phyloP scores from a whole-genome alignment of 1,139 yeast species.

The Taphrina deformans region DNA sequence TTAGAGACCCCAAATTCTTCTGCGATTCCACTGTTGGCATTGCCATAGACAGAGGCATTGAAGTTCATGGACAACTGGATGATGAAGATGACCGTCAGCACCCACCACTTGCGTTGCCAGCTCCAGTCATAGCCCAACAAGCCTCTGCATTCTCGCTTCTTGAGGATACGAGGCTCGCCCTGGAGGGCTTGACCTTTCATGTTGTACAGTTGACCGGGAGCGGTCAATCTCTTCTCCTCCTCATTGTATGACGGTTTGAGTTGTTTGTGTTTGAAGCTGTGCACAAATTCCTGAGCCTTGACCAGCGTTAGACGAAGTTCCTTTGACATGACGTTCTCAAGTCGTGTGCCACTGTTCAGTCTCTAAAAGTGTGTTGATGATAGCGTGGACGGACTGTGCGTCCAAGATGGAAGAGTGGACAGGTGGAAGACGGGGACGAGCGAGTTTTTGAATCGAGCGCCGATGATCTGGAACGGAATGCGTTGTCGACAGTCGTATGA shows the following conservation, averaged over 20 bases:
- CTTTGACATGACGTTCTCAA: background rate
- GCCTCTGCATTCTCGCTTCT: constrained; percentile 47
- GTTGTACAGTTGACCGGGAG: constrained; percentile 3
- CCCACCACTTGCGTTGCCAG: constrained; percentile 46
- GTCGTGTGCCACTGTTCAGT: background rate
- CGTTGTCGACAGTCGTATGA: background rate
- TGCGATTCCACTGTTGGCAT: constrained; percentile 44
- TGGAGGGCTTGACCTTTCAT: constrained; percentile 1
- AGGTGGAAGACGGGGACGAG: background rate
- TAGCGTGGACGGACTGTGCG: background rate
- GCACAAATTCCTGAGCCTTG: constrained; percentile 3
- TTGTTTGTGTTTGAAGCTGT: constrained; percentile 8
- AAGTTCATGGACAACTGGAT: constrained; percentile 51
- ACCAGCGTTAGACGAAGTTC: constrained; percentile 5
- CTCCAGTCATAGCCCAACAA: constrained; percentile 46
- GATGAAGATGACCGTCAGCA: constrained; percentile 46
- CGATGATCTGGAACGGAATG: too few relatives aligned
- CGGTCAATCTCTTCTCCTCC: background rate
- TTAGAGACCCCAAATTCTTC: constrained; percentile 45
- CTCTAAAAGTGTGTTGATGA: background rate
- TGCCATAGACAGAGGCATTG: constrained; percentile 48
- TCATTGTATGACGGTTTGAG: background rate
- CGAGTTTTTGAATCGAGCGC: too few relatives aligned
- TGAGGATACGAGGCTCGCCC: constrained; percentile 22
- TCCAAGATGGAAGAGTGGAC: background rate